Evolutionary conservation across 139 green algal genomes (phyloP).

Genomic region (Chlorella ohadii): DNA sequence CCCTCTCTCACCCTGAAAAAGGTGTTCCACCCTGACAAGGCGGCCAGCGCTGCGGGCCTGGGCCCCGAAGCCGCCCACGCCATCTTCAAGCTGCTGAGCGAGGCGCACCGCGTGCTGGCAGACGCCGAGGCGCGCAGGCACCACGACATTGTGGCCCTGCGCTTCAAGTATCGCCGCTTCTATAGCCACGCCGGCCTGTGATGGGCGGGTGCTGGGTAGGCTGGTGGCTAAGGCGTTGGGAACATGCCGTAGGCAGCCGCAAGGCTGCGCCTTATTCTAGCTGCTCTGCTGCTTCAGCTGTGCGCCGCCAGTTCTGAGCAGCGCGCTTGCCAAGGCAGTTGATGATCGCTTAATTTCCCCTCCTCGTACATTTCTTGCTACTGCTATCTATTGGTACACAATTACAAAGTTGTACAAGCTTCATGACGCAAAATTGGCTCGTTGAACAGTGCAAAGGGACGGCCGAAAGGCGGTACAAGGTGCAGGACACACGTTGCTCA

Average conservation of each 20-base stretch:
- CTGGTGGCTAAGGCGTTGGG: too few species aligned
- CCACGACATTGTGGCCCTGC: background rate
- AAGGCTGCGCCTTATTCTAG: too few species aligned
- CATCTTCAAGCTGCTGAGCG: slow-evolving; percentile 27
- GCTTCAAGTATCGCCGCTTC: slow-evolving; percentile 17
- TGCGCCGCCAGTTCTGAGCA: too few species aligned
- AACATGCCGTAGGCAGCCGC: too few species aligned
- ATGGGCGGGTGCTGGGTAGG: too few species aligned
- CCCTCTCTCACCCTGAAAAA: too few species aligned
- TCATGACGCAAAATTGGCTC: background rate
- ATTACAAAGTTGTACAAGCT: background rate
- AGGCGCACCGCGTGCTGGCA: background rate
- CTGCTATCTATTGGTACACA: background rate
- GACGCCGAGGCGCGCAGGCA: slow-evolving; percentile 13
- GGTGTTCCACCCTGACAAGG: background rate
- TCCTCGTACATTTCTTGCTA: background rate
- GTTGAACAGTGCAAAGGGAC: background rate
- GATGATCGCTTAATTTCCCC: too few species aligned
- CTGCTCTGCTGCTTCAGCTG: too few species aligned
- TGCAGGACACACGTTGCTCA: background rate
- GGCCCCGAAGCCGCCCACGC: background rate
- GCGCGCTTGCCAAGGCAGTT: too few species aligned
- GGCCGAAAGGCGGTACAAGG: background rate
- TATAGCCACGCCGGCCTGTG: background rate
- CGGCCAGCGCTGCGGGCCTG: background rate